Base-by-base conservation (phyloP, 306 rosid genomes). In the Dalbergia cultrata region DNA sequence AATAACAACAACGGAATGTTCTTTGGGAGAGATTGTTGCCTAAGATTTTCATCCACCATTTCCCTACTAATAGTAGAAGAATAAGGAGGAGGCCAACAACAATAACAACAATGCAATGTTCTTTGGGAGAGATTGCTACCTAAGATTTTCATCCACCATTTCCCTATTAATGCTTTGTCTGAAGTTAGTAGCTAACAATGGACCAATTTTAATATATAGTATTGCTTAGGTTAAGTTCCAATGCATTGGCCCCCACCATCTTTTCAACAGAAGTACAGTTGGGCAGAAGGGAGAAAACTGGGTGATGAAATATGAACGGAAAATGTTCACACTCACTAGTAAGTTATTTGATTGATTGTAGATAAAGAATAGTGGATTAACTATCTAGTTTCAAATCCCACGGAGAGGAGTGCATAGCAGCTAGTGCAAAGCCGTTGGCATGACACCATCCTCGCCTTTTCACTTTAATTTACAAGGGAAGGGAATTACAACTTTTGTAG, bases 311-410 rank as follows among this genome's bases (percentile, higher is more conserved):
- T 14, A 7, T 34, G 44, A 71, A 45, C 4, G n/a, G 13, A 56
- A 57, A 19, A 56, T 72, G 57, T 64, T 7, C 8, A 58, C 53
- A 74, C 50, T 58, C 33, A 35, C 33, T 58, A 45, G 59, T 64
- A 47, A 17, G 73, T 60, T 35, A 39, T 3, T 39, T 54, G 62
- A 37, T 74, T 81, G 59, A 66, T 57, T 39, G 17, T 33, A 67
- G 53, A 74, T 39, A 59, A 59, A 47, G 34, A 7, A 73, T 66
- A 59, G 67, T 58, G 34, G 10, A 73, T 66, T 75, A 67, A 62
- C 57, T 59, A 8, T 57, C 64, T 69, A 18, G 35, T 8, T 49
- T 64, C 43, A 12, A 72, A 72, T 43, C 81, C 41, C 45, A 0
- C 6, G 22, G 18, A 44, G 65, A 47, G 26, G 69, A 47, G 26